Percentiles rank a stretch among this genome's conserved stretches.
phyloP scores from a whole-genome alignment of 169 alveolate genomes.

The Plasmodium reichenowi region DNA sequence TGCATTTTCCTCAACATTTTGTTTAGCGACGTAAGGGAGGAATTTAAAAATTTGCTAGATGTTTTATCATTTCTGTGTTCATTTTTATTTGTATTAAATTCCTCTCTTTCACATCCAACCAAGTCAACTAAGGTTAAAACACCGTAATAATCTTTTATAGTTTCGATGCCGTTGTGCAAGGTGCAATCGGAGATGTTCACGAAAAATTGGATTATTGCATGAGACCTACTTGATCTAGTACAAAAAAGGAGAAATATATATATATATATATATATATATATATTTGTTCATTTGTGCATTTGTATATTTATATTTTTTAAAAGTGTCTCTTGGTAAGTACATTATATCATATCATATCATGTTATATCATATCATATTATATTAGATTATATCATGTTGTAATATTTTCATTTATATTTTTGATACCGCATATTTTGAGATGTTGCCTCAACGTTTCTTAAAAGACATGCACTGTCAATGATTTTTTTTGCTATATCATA shows the following conservation, averaged over 20 bases:
- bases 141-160: constrained; percentile 46
- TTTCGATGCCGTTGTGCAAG: constrained; percentile 22
- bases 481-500: constrained; percentile 51
- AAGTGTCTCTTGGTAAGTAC: background rate
- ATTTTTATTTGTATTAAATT: constrained; percentile 19
- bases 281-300: background rate
- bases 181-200: constrained; percentile 42
- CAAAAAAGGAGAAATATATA: background rate
- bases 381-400: background rate
- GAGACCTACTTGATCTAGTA: constrained; percentile 68
- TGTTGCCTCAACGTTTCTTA: constrained; percentile 67
- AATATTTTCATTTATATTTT: background rate
- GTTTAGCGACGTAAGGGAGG: constrained; percentile 61
- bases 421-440: constrained; percentile 53
- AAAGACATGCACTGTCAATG: constrained; percentile 54
- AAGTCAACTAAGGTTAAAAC: constrained; percentile 56
- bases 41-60: constrained; percentile 37
- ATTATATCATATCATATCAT: background rate
- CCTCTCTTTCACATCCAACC: constrained; percentile 72
- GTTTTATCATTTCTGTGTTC: constrained; percentile 30
- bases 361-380: too few relatives aligned
- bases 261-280: background rate
- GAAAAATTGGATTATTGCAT: constrained; percentile 64
- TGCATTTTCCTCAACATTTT: constrained; percentile 72
- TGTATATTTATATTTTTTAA: background rate